Conservation (phyloP, 768 basidiomycete species). For the Boletus rubropictus region DNA sequence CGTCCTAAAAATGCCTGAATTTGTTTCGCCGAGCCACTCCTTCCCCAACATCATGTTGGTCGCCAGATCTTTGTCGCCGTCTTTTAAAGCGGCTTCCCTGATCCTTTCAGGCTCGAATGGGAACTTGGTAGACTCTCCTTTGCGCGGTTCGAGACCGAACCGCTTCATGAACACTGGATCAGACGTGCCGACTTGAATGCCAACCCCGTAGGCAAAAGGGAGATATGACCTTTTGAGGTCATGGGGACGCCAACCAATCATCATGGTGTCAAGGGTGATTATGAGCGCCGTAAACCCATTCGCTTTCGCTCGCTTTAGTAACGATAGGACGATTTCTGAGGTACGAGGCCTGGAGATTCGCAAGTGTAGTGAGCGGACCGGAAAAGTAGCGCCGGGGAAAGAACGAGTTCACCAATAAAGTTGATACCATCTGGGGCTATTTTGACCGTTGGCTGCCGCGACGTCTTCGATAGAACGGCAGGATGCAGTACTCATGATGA, state of each 20-base stretch:
- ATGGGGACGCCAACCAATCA: constrained; percentile 71
- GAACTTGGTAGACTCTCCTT: constrained; percentile 40
- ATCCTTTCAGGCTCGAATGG: constrained; percentile 53
- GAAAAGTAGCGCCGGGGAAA: background rate
- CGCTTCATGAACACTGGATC: constrained; percentile 77
- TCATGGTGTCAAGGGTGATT: constrained; percentile 74
- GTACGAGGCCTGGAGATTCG: constrained; percentile 47
- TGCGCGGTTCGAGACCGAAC: constrained; percentile 39
- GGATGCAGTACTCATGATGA: constrained; percentile 72
- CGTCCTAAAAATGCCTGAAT: constrained; percentile 54
- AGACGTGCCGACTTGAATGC: constrained; percentile 59
- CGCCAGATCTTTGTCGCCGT: constrained; percentile 44
- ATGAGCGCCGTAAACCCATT: constrained; percentile 66
- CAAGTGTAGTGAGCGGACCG: background rate
- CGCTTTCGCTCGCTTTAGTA: constrained; percentile 60
- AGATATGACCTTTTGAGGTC: constrained; percentile 62
- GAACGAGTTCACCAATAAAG: constrained; percentile 57
- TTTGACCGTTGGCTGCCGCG: constrained; percentile 58
- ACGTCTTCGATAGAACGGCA: constrained; percentile 71
- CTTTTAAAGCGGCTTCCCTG: constrained; percentile 35
- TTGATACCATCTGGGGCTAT: constrained; percentile 72
- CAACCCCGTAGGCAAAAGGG: constrained; percentile 62
- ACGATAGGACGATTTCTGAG: constrained; percentile 55
- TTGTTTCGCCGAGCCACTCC: constrained; percentile 59
- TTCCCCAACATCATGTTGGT: constrained; percentile 42